Conservation (phyloP, 148 eudicot species). For the Pharnaceum exiguum region DNA sequence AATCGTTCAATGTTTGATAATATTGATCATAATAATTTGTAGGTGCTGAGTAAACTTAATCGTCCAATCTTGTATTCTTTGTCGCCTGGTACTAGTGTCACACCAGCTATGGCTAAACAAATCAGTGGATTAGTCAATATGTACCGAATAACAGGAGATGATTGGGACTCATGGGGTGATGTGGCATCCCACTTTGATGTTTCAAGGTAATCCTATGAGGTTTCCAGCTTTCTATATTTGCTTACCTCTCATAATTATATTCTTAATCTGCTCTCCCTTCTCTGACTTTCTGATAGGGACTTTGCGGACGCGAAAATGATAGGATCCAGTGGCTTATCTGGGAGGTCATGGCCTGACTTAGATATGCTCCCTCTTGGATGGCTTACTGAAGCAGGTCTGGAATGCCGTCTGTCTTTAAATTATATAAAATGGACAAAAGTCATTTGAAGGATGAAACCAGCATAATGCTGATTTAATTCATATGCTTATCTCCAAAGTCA, state of each 20-base stretch:
- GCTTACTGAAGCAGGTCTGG: slow-evolving; percentile 75
- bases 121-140: slow-evolving; percentile 63
- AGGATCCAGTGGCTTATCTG: slow-evolving; percentile 63
- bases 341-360: slow-evolving; percentile 93
- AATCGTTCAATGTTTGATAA: slow-evolving; percentile 7
- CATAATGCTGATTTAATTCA: too few relatives aligned
- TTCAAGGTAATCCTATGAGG: slow-evolving; percentile 38
- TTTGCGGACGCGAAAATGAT: slow-evolving; percentile 74
- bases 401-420: neutral
- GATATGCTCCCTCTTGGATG: slow-evolving; percentile 99
- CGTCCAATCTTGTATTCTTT: slow-evolving; percentile 72
- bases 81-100: slow-evolving; percentile 89
- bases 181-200: slow-evolving; percentile 79
- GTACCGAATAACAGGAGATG: slow-evolving; percentile 96
- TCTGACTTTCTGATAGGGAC: slow-evolving; percentile 46
- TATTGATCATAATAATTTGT: slow-evolving; percentile 11
- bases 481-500: too few relatives aligned
- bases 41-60: slow-evolving; percentile 53
- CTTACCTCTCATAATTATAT: neutral
- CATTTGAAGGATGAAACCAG: too few relatives aligned
- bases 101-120: slow-evolving; percentile 69
- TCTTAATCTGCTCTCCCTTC: neutral
- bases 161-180: slow-evolving; percentile 92
- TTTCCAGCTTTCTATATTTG: neutral
- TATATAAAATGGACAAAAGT: neutral